A percentile compares a stretch with the other conserved stretches of the same genome.
phyloP scores from a whole-genome alignment of 78 protist genomes.

The Emiliania huxleyi region DNA sequence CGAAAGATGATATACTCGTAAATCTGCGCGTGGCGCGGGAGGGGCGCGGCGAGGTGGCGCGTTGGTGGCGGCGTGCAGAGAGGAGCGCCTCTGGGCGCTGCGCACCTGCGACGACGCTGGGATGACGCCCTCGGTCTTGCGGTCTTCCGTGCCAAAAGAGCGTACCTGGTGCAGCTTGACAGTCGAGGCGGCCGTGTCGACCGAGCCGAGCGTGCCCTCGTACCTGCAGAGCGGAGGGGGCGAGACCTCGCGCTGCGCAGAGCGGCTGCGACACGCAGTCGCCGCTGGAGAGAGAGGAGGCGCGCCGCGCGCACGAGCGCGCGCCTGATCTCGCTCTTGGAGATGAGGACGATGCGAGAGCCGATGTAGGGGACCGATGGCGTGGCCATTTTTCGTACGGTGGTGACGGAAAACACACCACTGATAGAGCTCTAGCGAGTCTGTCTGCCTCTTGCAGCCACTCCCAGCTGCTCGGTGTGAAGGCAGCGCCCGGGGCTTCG shows the following conservation, averaged over 20 bases:
- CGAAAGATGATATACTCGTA: conserved; percentile 60
- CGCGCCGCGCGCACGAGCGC: neutral
- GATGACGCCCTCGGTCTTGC: conserved; percentile 23
- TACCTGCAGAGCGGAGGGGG: too few species aligned
- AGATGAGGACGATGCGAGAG: conserved; percentile 40
- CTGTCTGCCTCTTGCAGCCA: too few species aligned
- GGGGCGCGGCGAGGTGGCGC: neutral
- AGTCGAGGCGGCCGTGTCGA: conserved; percentile 37
- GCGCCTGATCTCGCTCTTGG: conserved; percentile 50
- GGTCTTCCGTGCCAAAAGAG: conserved; percentile 66
- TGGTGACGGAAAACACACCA: too few species aligned
- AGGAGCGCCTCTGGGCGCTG: too few species aligned
- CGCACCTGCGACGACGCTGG: conserved; percentile 11
- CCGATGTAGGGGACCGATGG: conserved; percentile 50
- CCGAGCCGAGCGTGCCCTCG: conserved; percentile 51
- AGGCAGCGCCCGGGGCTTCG: too few species aligned
- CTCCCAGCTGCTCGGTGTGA: too few species aligned
- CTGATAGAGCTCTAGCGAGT: too few species aligned
- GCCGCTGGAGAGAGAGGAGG: neutral
- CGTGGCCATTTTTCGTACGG: too few species aligned
- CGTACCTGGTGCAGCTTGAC: conserved; percentile 54
- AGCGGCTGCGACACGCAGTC: too few species aligned
- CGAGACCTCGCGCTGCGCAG: too few species aligned
- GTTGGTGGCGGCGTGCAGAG: neutral
- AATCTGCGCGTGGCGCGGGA: too few species aligned